phyloP scores from a whole-genome alignment of 2,329 filamentous ascomycete species.

The Trichoderma oligosporum region DNA sequence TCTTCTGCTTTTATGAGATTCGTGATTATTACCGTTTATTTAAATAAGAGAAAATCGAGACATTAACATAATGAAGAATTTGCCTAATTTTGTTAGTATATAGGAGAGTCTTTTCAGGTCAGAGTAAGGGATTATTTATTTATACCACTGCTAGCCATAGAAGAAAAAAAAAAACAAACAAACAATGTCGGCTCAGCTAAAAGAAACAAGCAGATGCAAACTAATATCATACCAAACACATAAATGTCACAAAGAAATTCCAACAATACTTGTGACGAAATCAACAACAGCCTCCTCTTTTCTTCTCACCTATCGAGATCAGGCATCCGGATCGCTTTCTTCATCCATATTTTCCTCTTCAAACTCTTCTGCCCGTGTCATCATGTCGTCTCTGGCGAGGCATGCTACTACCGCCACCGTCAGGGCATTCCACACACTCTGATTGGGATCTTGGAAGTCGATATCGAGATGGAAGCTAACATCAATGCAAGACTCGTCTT shows the following conservation, averaged over 20 bases:
- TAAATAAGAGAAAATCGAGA: not conserved
- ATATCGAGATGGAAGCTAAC: conserved; percentile 43
- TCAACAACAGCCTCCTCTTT: not conserved
- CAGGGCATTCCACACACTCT: conserved; percentile 45
- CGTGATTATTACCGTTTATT: not conserved
- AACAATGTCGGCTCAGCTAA: not conserved
- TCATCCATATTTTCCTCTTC: conserved; percentile 27
- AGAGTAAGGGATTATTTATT: not conserved
- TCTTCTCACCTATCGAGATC: conserved; percentile 12
- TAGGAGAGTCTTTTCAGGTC: no score
- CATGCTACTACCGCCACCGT: conserved; percentile 41
- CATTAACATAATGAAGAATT: not conserved
- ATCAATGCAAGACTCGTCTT: conserved; percentile 31
- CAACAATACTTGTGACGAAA: not conserved
- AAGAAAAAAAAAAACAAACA: not conserved
- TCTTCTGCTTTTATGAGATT: not conserved
- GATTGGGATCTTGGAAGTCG: conserved; percentile 37
- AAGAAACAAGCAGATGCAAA: not conserved
- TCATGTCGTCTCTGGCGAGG: conserved; percentile 40
- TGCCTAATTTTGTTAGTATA: not conserved
- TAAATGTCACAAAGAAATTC: not conserved
- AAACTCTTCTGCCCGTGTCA: conserved; percentile 35
- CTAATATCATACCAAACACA: not conserved
- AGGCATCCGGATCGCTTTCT: conserved; percentile 41
- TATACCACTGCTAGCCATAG: not conserved